Evolutionary conservation across 805 yeast species (phyloP), one percentile per base, ranked within the genome.

Genomic region (Starmerella potacharoeniae): DNA sequence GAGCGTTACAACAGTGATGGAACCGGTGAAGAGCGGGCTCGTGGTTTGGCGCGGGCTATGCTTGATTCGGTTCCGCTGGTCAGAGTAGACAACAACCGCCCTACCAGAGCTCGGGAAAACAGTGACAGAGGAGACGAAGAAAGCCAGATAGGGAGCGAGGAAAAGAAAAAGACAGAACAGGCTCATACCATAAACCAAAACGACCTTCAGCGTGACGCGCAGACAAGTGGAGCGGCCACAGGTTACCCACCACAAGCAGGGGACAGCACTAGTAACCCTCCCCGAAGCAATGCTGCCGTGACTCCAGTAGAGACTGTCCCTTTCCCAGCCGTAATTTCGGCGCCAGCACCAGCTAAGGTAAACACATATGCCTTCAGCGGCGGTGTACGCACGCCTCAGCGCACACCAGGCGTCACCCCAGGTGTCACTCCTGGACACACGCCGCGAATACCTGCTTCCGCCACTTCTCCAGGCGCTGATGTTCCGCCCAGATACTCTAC

Each of bases 331-430:
- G n/a, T 44, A 11, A 8, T 44, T 6, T 30, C 48, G 10, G 48
- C 48, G 14, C 49, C 49, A 11, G 49, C 49, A 33, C 49, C 49
- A 4, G 30, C 40, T 5, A 46, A 22, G 30, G 49, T 46, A 3
- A 46, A 46, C 34, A 46, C 49, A 5, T 46, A 46, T 17, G 49
- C 49, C 7, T 17, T 46, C 16, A 46, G 40, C n/a, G 49, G 31
- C 30, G 49, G 49, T 2, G 35, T 46, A 9, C 39, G 49, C 5
- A 46, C 49, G 8, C 49, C 49, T 4, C 49, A 46, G n/a, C 30
- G 40, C 9, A 34, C 49, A 7, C 49, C 49, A 5, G 31, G 17
- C 5, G 16, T 10, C 13, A 44, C 48, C 11, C 48, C 48, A 42
- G 33, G 14, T 14, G 8, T 9, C 16, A 42, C 45, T 6, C 45